Evolutionary conservation across 352 stramenopile genomes (phyloP), one percentile per base, ranked within the genome.

Genomic region (Phytophthora fragariaefolia): DNA sequence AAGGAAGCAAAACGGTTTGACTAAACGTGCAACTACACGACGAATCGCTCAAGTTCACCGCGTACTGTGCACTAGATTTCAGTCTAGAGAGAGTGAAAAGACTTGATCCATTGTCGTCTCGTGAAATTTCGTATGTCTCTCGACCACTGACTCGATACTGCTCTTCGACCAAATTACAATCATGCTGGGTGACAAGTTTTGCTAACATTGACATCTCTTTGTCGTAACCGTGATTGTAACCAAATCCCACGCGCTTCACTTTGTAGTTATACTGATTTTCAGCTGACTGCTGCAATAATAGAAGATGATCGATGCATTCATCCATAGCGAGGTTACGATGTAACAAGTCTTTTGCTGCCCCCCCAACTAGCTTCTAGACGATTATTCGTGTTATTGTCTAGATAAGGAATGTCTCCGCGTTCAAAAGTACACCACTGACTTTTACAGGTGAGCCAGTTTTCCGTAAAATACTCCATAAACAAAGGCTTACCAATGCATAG

Each of bases 361-460:
- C 59, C 59, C 40, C n/a, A n/a, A n/a, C n/a, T n/a, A 67, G 53
- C 17, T 18, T 60, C 36, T 0, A 60, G 17, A 1, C 53, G 26
- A 26, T 60, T 64, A n/a, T 65, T 60, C 0, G 62, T 60, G 22
- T 70, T 70, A 27, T 70, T 70, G 7, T 59, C 53, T 13, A 70
- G 26, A n/a, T 58, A 23, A 6, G 46, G 51, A 26, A 70, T 43
- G 10, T 53, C 15, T 2, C 30, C 45, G 12, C 53, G 23, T 23
- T 43, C 15, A 36, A 48, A 70, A 0, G 38, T 50, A 13, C 52
- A 55, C 47, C 53, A 64, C 18, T 49, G 15, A 0, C 7, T 7
- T 20, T 63, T 63, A 26, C 62, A 70, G 7, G 23, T 63, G 9
- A 60, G 13, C 62, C 47, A 64, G 32, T 64, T 59, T 0, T 34